These are phyloP conservation scores for Hanseniaspora pseudoguilliermondii DNA, from an alignment of 805 yeast species.

Conservation along the genomic window DNA sequence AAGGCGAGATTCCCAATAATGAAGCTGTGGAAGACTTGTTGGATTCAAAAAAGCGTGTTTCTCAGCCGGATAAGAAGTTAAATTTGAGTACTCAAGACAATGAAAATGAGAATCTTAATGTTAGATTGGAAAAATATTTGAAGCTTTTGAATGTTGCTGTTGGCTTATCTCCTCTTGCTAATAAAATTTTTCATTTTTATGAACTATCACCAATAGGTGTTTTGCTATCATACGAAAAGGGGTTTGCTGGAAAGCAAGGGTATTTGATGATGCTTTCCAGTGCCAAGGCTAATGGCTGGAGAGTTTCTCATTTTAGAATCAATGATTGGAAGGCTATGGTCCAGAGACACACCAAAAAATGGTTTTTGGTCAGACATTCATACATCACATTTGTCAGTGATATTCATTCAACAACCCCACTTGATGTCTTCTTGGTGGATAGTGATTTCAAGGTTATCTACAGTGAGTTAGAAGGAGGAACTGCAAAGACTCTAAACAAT, in stretches of 20 bases:
- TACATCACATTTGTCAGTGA: constrained; percentile 78
- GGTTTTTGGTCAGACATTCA: constrained; percentile 80
- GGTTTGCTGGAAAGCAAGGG: constrained; percentile 83
- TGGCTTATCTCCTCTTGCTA: constrained; percentile 67
- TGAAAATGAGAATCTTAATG: constrained; percentile 17
- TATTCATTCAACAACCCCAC: constrained; percentile 71
- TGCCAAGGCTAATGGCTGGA: constrained; percentile 87
- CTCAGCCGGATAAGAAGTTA: background rate
- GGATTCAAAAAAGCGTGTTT: background rate
- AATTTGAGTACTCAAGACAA: constrained; percentile 4
- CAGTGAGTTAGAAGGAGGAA: background rate
- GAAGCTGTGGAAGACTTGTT: background rate
- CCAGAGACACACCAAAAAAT: constrained; percentile 76
- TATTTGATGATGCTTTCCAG: constrained; percentile 64
- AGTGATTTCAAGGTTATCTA: constrained; percentile 36
- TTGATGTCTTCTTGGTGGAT: constrained; percentile 88
- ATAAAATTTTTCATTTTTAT: constrained; percentile 69
- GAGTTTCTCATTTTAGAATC: constrained; percentile 76
- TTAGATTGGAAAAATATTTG: constrained; percentile 51
- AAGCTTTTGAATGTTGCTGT: constrained; percentile 45
- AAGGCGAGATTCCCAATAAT: background rate
- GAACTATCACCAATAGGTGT: constrained; percentile 85
- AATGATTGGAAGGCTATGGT: constrained; percentile 78
- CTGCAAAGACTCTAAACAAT: constrained; percentile 32
- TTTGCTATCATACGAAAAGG: constrained; percentile 66